Evolutionary conservation across 108 stramenopile species (phyloP), one percentile per base, ranked within the genome.

Genomic region (Chaetoceros tenuissimus): DNA sequence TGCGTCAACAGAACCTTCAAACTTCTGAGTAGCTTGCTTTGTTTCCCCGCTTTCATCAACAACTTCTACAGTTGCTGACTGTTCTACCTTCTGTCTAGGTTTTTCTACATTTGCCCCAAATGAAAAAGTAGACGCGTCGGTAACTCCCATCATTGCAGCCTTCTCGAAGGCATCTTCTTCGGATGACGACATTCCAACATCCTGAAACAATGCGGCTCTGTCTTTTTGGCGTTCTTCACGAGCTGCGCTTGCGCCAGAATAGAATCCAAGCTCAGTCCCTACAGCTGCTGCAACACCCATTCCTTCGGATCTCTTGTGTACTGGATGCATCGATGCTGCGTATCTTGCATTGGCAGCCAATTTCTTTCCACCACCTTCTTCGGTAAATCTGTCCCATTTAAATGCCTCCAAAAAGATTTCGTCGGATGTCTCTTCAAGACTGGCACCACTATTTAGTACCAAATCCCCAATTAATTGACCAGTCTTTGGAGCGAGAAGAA

Each of bases 401-500:
- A 91, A 91, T 2, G 84, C 85, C 8, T 71, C 54, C 27, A 91
- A 59, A 51, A 83, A 58, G 10, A 43, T 57, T 29, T 71, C 50
- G 58, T 86, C 84, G 34, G 34, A 40, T 46, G 69, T 56, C 21
- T 60, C 46, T 17, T 64, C 26, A 24, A 85, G 16, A 19, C 46
- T 22, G 7, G 30, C 28, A 18, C 68, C 72, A 68, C 43, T 62
- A 30, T 48, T 54, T n/a, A 63, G 20, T 28, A 54, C 31, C 51
- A 60, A 46, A 48, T 74, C 67, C n/a, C 76, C 67, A 1, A 78
- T 68, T 24, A 92, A 57, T 43, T 86, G 75, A 22, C 81, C 86
- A 3, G 93, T 89, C 57, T 91, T 89, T 27, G 95, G 95, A 43
- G 93, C 92, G 47, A 96, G 61, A 28, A 96, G 62, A 2, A 96